Evolutionary conservation across 305 asterid species (phyloP).

Genomic region (Striga hermonthica): DNA sequence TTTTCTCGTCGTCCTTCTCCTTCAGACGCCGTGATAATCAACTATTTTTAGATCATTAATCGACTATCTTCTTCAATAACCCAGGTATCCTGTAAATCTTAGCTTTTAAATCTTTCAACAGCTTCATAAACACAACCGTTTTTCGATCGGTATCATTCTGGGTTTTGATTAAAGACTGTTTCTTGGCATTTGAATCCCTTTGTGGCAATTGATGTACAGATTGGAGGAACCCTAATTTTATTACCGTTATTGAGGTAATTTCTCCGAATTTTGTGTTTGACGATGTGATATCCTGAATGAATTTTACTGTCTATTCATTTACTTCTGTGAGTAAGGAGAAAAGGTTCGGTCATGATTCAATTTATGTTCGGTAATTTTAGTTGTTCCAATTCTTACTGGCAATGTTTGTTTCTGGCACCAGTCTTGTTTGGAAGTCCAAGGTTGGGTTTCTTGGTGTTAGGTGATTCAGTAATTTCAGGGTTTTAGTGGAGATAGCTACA

Average conservation of each 20-base stretch:
- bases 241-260: not conserved
- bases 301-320: not conserved
- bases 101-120: not conserved
- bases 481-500: not conserved
- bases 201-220: slow-evolving; percentile 25
- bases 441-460: slow-evolving; percentile 12
- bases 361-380: not conserved
- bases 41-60: no score
- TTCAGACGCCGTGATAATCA: not conserved
- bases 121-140: not conserved
- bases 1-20: not conserved
- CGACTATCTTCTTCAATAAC: slow-evolving; percentile 13
- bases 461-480: slow-evolving; percentile 2
- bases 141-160: not conserved
- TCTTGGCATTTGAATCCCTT: slow-evolving; percentile 18
- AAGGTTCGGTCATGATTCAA: not conserved
- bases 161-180: slow-evolving; percentile 9
- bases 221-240: slow-evolving; percentile 30
- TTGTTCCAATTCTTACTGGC: not conserved
- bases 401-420: not conserved
- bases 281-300: not conserved
- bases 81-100: slow-evolving; percentile 24
- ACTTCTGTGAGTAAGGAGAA: not conserved
- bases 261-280: slow-evolving; percentile 2
- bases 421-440: slow-evolving; percentile 18